Base-by-base conservation (phyloP, 495 filamentous ascomycete genomes). In the Penicillium dipodomyicola region DNA sequence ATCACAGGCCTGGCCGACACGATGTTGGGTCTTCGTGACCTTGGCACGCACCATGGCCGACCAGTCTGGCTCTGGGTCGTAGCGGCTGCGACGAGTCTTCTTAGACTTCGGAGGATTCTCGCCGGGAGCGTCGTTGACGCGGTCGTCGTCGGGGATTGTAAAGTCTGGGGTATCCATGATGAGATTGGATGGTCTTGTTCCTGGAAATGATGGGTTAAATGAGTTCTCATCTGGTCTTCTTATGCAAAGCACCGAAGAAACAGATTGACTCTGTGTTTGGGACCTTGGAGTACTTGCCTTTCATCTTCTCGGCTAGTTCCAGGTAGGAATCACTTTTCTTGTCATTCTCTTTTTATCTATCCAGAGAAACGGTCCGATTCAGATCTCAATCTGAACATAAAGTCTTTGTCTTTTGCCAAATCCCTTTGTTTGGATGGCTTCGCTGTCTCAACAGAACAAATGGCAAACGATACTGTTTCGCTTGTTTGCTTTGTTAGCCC, bases 1-100 rank as follows among this genome's bases (percentile, higher is more conserved):
- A 65, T 96, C 92, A 78, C 92, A 96, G 5, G 92, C 92, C 68
- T 94, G 91, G 4, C 89, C 88, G 0, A 54, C 33, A 29, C 52
- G 52, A 14, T 15, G 4, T 17, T 35, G 7, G 10, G 40, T 30
- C 14, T 45, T 44, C 1, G 14, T 27, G 14, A 58, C 22, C 30
- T 46, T 51, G 7, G 35, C 30, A 25, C 55, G 55, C 30, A 58
- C 30, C 30, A 23, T 40, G 8, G 48, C 55, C 5, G 55, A 58
- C 55, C 55, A 58, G 48, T 58, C 55, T 7, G 55, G 55, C 30
- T 58, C 55, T 3, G 55, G 55, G 19, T 45, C 55, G 14, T 52
- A 7, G 48, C 55, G 55, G 27, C 55, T 37, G 47, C 55, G 55
- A 11, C 55, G 55, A 23, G 32, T 33, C 44, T 56, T 56, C 43